Conservation (phyloP, 805 yeast species). For the Candida palmyrensis region DNA sequence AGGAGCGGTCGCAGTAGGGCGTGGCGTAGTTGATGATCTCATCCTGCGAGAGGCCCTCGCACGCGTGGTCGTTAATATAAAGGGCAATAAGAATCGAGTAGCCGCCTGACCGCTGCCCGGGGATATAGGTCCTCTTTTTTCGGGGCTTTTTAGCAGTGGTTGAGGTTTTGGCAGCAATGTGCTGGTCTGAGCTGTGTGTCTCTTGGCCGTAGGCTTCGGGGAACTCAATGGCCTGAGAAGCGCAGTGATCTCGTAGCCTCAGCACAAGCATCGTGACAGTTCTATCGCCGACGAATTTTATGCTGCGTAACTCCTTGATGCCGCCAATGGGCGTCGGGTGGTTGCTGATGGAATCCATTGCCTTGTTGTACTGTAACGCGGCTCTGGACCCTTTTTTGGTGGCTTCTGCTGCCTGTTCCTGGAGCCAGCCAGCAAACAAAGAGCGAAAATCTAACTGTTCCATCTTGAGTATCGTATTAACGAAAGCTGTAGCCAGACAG, state of each 20-base stretch:
- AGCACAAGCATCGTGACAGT: conserved; percentile 48
- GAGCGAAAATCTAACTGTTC: too few relatives aligned
- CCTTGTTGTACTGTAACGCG: conserved; percentile 50
- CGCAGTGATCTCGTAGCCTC: conserved; percentile 50
- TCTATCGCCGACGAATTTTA: conserved; percentile 71
- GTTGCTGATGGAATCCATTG: conserved; percentile 46
- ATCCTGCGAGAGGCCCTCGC: conserved; percentile 59
- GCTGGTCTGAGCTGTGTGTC: conserved; percentile 8
- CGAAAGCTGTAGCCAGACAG: too few relatives aligned
- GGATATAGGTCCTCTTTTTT: conserved; percentile 48
- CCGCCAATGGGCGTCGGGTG: conserved; percentile 42
- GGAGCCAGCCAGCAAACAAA: conserved; percentile 57
- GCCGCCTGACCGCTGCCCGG: conserved; percentile 74
- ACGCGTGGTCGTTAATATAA: conserved; percentile 39
- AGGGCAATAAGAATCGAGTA: conserved; percentile 73
- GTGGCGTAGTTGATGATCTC: conserved; percentile 52
- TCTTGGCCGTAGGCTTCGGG: conserved; percentile 36
- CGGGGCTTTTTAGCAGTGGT: conserved; percentile 7
- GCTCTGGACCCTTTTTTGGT: conserved; percentile 46
- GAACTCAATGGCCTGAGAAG: conserved; percentile 39
- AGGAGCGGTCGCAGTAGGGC: conserved; percentile 53
- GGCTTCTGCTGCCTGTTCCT: conserved; percentile 44
- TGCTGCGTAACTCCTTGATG: conserved; percentile 53
- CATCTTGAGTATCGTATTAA: too few relatives aligned
- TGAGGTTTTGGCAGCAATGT: conserved; percentile 6